A percentile compares a stretch with the other conserved stretches of the same genome.
Conservation (phyloP, 352 stramenopile species). For the Discostella stelligera region DNA sequence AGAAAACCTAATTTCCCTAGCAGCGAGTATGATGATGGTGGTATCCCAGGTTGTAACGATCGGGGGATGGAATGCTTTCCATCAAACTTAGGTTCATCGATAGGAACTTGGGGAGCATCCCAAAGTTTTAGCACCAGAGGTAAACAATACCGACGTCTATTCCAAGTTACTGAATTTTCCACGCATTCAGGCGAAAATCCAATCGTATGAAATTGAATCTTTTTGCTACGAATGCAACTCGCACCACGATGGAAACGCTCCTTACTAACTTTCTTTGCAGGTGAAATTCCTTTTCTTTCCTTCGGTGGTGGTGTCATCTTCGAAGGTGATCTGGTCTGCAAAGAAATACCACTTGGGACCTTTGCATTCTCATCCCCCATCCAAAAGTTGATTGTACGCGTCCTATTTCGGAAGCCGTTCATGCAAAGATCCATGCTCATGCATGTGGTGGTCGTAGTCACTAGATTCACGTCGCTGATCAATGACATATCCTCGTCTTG, state of each 20-base stretch:
- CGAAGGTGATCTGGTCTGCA: constrained; percentile 3
- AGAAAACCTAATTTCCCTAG: constrained; percentile 29
- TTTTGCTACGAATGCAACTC: constrained; percentile 39
- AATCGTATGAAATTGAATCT: constrained; percentile 39
- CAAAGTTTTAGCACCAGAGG: constrained; percentile 44
- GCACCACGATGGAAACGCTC: constrained; percentile 15
- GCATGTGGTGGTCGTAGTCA: neutral
- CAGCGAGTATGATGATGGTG: constrained; percentile 31
- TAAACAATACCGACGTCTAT: constrained; percentile 34
- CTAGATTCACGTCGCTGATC: neutral
- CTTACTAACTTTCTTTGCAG: constrained; percentile 6
- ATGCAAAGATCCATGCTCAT: constrained; percentile 39
- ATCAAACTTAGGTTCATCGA: constrained; percentile 5
- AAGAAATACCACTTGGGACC: neutral
- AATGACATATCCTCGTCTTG: neutral
- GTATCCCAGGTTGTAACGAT: constrained; percentile 25
- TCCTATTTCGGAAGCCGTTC: constrained; percentile 30
- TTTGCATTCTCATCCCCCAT: constrained; percentile 28
- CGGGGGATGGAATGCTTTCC: constrained; percentile 13
- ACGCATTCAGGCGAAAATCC: constrained; percentile 24
- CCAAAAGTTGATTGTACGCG: constrained; percentile 25
- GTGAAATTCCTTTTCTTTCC: neutral
- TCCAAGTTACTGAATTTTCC: constrained; percentile 12
- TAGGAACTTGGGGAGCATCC: constrained; percentile 29
- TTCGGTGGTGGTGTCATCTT: neutral